Percentiles rank a stretch among this genome's conserved stretches.
phyloP scores from a whole-genome alignment of 176 grass and related monocot species.

The Hordeum vulgare region DNA sequence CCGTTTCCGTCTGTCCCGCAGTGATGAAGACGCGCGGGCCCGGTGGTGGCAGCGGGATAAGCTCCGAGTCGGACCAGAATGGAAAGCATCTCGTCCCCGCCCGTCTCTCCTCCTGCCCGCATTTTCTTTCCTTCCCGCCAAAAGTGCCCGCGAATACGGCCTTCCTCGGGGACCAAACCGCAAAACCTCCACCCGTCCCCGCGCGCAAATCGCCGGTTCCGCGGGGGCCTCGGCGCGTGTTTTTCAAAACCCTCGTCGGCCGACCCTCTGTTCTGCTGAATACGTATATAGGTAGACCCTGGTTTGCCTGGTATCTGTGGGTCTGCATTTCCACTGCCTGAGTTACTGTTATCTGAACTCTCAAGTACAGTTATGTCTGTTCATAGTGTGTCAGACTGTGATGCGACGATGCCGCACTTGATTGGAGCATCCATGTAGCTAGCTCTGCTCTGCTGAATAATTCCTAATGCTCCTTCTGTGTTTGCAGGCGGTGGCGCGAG shows the following conservation, averaged over 20 bases:
- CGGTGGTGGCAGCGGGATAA: no score
- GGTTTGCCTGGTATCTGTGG: not conserved
- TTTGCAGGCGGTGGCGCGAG: constrained; percentile 64
- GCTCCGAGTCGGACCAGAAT: not conserved
- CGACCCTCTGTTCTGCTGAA: no score
- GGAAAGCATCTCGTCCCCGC: not conserved
- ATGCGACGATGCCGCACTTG: not conserved
- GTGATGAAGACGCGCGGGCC: not conserved
- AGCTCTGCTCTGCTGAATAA: not conserved
- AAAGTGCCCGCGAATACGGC: not conserved
- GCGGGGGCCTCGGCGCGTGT: not conserved
- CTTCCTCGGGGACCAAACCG: not conserved
- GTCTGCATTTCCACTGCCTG: not conserved
- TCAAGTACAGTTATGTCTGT: no score
- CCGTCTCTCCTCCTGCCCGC: not conserved
- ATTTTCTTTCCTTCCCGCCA: not conserved
- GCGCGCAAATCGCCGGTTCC: not conserved
- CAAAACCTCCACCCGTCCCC: not conserved
- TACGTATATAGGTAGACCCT: no score
- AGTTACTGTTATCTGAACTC: not conserved
- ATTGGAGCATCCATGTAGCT: not conserved
- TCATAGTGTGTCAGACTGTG: not conserved
- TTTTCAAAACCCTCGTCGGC: not conserved
- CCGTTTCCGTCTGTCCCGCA: not conserved
- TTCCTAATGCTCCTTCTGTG: constrained; percentile 9